These are phyloP conservation scores for Neohortaea acidophila DNA, from an alignment of 495 filamentous ascomycete species.

Conservation along the genomic window DNA sequence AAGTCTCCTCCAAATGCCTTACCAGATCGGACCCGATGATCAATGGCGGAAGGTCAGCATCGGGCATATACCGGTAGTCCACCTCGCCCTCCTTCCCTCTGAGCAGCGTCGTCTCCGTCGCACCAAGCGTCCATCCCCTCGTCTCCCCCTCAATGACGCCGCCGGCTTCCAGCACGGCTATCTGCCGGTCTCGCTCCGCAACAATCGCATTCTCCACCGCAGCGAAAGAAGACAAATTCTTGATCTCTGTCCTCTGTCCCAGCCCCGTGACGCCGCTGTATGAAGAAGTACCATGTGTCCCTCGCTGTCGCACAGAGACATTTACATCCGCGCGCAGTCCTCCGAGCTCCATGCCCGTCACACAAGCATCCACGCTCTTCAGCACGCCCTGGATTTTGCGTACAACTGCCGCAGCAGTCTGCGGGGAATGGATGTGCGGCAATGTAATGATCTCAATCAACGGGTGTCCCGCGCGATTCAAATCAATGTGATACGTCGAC, in stretches of 20 bases:
- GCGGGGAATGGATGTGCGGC: constrained; percentile 68
- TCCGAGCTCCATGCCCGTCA: constrained; percentile 81
- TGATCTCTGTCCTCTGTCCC: constrained; percentile 90
- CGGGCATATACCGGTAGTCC: constrained; percentile 97
- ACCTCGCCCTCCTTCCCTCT: constrained; percentile 94
- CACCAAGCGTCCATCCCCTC: constrained; percentile 76
- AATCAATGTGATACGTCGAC: constrained; percentile 65
- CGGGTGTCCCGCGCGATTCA: constrained; percentile 83
- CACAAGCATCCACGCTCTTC: constrained; percentile 65
- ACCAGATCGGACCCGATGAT: constrained; percentile 57
- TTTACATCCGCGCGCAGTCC: constrained; percentile 91
- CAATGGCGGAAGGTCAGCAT: constrained; percentile 76
- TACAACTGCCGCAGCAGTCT: constrained; percentile 73
- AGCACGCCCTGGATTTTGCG: constrained; percentile 76
- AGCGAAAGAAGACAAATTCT: constrained; percentile 90
- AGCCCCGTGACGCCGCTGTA: constrained; percentile 45
- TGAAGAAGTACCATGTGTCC: constrained; percentile 23
- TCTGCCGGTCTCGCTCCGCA: constrained; percentile 80
- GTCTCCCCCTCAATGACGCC: constrained; percentile 76
- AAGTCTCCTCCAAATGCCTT: constrained; percentile 37
- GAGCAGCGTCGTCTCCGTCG: constrained; percentile 56
- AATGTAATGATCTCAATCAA: constrained; percentile 90
- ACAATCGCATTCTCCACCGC: constrained; percentile 86
- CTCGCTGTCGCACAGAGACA: constrained; percentile 58
- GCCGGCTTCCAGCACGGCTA: constrained; percentile 60